phyloP scores from a whole-genome alignment of 768 basidiomycete genomes.

The Tulasnella sp. region DNA sequence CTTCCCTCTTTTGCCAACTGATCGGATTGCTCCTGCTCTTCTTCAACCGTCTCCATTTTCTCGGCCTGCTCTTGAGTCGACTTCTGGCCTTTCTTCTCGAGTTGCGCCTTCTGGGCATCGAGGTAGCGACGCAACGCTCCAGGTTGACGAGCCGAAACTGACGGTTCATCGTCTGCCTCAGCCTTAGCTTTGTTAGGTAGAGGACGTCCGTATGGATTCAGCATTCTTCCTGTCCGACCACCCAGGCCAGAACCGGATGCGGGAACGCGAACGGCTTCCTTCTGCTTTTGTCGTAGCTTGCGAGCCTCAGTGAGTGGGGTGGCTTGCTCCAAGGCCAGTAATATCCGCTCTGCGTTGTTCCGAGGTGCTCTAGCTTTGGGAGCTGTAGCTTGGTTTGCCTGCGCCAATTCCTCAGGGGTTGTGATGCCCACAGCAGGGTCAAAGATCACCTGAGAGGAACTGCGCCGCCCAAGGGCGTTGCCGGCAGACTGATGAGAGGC shows the following conservation, averaged over 20 bases:
- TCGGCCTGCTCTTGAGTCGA: background rate
- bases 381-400: background rate
- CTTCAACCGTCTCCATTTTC: slow-evolving; percentile 10
- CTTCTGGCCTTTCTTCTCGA: slow-evolving; percentile 7
- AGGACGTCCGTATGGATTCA: slow-evolving; percentile 27
- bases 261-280: slow-evolving; percentile 25
- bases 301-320: slow-evolving; percentile 31
- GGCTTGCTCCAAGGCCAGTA: slow-evolving; percentile 30
- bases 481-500: background rate
- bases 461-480: slow-evolving; percentile 1
- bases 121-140: slow-evolving; percentile 20
- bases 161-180: background rate
- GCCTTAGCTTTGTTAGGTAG: background rate
- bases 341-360: slow-evolving; percentile 28
- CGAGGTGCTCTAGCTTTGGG: slow-evolving; percentile 13
- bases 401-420: slow-evolving; percentile 6
- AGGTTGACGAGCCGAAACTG: background rate
- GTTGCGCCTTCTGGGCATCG: slow-evolving; percentile 19
- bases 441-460: slow-evolving; percentile 22
- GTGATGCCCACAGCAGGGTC: slow-evolving; percentile 25
- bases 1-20: background rate
- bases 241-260: background rate
- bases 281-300: slow-evolving; percentile 30
- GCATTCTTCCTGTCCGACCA: slow-evolving; percentile 25
- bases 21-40: background rate